Percentiles rank a stretch among this genome's conserved stretches.
These are phyloP conservation scores for Paracoccidioides brasiliensis DNA, from an alignment of 2,329 filamentous ascomycete genomes.

Conservation along the genomic window DNA sequence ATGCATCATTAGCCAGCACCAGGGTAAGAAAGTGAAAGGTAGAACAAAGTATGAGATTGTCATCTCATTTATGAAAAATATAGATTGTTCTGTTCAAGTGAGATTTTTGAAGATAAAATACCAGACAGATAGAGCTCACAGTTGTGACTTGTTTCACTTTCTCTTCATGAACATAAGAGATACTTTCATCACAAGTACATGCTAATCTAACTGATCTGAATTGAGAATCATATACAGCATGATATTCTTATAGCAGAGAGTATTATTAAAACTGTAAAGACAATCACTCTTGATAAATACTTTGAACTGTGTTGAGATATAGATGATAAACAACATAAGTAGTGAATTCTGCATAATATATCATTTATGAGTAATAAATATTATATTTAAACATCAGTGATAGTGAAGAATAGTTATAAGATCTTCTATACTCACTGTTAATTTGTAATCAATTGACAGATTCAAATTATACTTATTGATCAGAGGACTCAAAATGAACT, in stretches of 20 bases:
- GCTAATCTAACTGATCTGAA: not conserved
- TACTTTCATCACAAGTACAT: conserved; percentile 3
- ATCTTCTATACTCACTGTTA: not conserved
- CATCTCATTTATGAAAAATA: conserved; percentile 2
- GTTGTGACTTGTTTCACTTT: conserved; percentile 1
- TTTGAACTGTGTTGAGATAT: not conserved
- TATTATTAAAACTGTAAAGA: not conserved
- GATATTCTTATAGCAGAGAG: conserved; percentile 3
- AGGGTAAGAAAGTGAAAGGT: conserved; percentile 1
- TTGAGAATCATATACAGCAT: conserved; percentile 1
- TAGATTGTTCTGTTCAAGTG: not conserved
- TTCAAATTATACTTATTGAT: conserved; percentile 1
- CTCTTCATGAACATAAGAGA: conserved; percentile 3
- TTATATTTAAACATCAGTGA: not conserved
- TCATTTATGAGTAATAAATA: conserved; percentile 1
- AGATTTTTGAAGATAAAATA: conserved; percentile 1
- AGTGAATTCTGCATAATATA: conserved; percentile 2
- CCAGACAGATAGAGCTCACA: not conserved
- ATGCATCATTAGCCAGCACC: conserved; percentile 2
- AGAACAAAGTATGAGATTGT: not conserved
- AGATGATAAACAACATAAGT: conserved; percentile 1
- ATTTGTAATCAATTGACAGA: not conserved
- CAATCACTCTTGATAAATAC: conserved; percentile 1
- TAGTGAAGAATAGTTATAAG: conserved; percentile 1
- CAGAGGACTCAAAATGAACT: conserved; percentile 1